Base-by-base conservation (phyloP, 2,329 filamentous ascomycete genomes). In the Cercospora citrullina region DNA sequence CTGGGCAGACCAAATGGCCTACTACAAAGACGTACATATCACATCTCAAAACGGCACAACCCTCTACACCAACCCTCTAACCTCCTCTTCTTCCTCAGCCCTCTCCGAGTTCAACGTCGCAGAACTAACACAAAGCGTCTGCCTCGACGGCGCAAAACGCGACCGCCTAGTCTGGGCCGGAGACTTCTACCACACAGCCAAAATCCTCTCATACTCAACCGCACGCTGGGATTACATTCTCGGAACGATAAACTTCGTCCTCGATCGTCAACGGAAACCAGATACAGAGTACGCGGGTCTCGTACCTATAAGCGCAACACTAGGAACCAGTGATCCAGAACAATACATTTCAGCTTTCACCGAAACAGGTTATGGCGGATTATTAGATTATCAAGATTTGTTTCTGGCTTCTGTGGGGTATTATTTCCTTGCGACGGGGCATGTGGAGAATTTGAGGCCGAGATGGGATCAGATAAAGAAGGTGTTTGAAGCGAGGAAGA, bases 161-260 rank as follows among this genome's bases (percentile, higher is more conserved):
- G 81, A 83, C 67, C 75, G 81, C 0, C 73, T 81, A 1, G 75
- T 81, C 5, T 83, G 81, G 81, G 75, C 78, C 3, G 81, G 81
- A 5, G 81, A 83, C 66, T 82, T 81, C 63, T 79, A 79, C 48
- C 80, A 83, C 69, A 82, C 82, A 0, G 72, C 77, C 1, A 75
- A 77, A 10, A 76, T 82, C 18, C 72, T 82, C 10, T 75, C 72
- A 0, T 73, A 75, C 1, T 79, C 76, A 7, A 83, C 81, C 1
- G 72, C 74, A 10, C 75, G 78, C 4, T 75, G 68, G n/a, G 80
- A 82, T 26, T 73, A 78, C 18, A 68, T 79, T 2, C 60, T 75
- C 0, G 80, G 80, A 1, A 80, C 76, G 0, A 73, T 83, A 18
- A 69, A 78, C 9, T 76, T 73, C 12, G 65, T 76, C 1, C 68